A percentile compares a stretch with the other conserved stretches of the same genome.
Evolutionary conservation across 2,329 filamentous ascomycete genomes (phyloP).

Genomic region (Ophioceras dolichostomum): DNA sequence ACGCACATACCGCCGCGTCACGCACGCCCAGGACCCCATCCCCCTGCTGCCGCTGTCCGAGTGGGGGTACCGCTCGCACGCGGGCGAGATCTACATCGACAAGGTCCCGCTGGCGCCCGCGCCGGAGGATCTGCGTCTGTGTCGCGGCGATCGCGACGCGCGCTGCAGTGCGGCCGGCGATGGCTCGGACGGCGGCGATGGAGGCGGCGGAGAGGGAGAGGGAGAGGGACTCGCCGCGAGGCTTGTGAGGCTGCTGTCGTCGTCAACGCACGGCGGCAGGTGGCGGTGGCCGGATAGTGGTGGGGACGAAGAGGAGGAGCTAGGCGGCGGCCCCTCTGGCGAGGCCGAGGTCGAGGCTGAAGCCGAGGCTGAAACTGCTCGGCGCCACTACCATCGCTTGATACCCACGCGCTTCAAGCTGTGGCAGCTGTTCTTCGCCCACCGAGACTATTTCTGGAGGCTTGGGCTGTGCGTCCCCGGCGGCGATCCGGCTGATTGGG

Average conservation of each 20-base stretch:
- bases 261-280: no score
- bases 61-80: conserved; percentile 80
- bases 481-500: conserved; percentile 59
- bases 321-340: conserved; percentile 10
- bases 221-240: neutral
- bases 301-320: conserved; percentile 8
- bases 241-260: no score
- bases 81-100: conserved; percentile 76
- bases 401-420: conserved; percentile 53
- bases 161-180: conserved; percentile 54
- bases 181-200: conserved; percentile 16
- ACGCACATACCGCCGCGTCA: conserved; percentile 60
- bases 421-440: conserved; percentile 90
- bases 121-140: conserved; percentile 56
- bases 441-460: conserved; percentile 94
- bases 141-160: conserved; percentile 58
- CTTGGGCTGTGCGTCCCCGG: conserved; percentile 81
- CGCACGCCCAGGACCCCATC: conserved; percentile 77
- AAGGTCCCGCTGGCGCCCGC: conserved; percentile 58
- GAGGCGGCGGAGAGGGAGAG: conserved; percentile 6
- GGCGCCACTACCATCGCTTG: no score
- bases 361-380: no score
- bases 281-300: no score
- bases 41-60: conserved; percentile 75
- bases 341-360: conserved; percentile 40